A percentile compares a stretch with the other conserved stretches of the same genome.
phyloP scores from a whole-genome alignment of 225 moss, liverwort and hornwort species.

The Thuidium tamariscinum region DNA sequence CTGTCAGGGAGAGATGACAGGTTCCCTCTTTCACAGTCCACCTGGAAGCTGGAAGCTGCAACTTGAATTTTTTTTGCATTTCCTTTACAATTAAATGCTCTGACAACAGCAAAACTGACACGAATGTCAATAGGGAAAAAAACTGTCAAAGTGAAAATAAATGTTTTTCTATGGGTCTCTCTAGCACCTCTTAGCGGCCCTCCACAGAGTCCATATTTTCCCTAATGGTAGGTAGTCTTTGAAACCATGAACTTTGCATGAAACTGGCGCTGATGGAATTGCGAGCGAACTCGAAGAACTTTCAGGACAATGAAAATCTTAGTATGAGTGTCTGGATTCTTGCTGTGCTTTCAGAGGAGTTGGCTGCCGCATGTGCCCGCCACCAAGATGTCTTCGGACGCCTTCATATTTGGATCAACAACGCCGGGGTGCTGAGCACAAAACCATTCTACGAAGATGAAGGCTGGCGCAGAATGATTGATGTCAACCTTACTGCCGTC shows the following conservation, averaged over 20 bases:
- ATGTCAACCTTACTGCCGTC: conserved; percentile 43
- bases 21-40: no score
- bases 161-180: no score
- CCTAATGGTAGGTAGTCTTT: background rate
- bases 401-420: conserved; percentile 61
- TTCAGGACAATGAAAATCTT: background rate
- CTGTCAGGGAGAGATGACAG: no score
- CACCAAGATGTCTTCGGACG: conserved; percentile 40
- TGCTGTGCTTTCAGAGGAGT: background rate
- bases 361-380: conserved; percentile 27
- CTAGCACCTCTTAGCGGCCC: no score
- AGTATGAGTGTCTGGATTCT: background rate
- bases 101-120: no score
- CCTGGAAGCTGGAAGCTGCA: no score
- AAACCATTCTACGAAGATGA: conserved; percentile 8
- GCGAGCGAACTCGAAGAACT: background rate
- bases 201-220: no score
- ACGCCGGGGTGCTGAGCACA: conserved; percentile 23
- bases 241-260: background rate
- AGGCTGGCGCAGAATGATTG: conserved; percentile 39
- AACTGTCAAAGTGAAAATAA: no score
- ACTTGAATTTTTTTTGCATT: no score
- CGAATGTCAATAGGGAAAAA: no score
- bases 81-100: no score
- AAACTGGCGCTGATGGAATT: background rate